These are phyloP conservation scores for Hirschioporus abietinus DNA, from an alignment of 768 basidiomycete genomes.

Conservation along the genomic window DNA sequence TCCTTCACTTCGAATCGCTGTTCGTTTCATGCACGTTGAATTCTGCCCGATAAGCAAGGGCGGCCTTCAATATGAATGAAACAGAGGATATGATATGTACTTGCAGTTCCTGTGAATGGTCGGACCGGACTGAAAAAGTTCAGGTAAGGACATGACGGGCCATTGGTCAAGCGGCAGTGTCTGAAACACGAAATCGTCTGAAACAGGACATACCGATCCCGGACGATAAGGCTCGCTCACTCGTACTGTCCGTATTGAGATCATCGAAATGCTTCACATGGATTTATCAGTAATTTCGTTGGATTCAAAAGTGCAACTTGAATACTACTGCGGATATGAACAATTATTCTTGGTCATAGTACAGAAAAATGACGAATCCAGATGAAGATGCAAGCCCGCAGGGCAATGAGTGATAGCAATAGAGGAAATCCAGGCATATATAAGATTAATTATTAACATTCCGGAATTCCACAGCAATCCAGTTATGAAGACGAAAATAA, in stretches of 20 bases:
- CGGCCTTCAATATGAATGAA: too few relatives aligned
- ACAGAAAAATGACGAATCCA: not conserved
- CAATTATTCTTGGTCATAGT: not conserved
- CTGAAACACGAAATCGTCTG: not conserved
- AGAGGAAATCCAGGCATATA: not conserved
- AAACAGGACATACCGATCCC: not conserved
- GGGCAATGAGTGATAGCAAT: not conserved
- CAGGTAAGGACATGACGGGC: not conserved
- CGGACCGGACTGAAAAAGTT: too few relatives aligned
- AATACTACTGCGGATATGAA: not conserved
- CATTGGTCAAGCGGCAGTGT: not conserved
- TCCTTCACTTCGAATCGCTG: not conserved
- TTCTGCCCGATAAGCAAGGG: too few relatives aligned
- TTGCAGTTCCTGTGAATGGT: too few relatives aligned
- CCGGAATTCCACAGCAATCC: not conserved
- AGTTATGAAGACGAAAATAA: conserved; percentile 5
- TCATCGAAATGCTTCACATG: not conserved
- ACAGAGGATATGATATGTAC: too few relatives aligned
- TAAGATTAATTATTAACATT: conserved; percentile 1
- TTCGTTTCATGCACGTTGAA: too few relatives aligned
- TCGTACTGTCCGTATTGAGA: not conserved
- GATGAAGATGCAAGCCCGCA: not conserved
- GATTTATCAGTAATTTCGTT: not conserved
- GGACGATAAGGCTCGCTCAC: not conserved
- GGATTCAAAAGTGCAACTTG: not conserved